Evolutionary conservation across 2,329 filamentous ascomycete species (phyloP).

Genomic region (Pseudogymnoascus sp.): DNA sequence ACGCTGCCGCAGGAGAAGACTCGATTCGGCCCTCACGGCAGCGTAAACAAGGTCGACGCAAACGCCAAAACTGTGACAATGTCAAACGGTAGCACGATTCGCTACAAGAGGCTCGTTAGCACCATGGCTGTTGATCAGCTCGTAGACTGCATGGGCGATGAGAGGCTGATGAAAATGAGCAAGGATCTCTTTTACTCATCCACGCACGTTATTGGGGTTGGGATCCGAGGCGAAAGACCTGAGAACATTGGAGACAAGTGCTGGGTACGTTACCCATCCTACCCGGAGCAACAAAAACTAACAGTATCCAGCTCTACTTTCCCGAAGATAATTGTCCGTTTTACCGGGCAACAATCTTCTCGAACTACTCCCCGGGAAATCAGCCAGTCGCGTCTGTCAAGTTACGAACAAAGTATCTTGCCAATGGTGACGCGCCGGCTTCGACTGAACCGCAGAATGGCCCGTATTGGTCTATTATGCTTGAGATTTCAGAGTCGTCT

Average conservation of each 20-base stretch:
- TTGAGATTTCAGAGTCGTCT: slow-evolving; percentile 91
- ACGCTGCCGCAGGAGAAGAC: slow-evolving; percentile 89
- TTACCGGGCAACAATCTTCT: slow-evolving; percentile 99
- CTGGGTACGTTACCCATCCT: slow-evolving; percentile 55
- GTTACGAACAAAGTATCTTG: slow-evolving; percentile 77
- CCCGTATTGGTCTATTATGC: slow-evolving; percentile 99
- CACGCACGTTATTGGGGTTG: slow-evolving; percentile 94
- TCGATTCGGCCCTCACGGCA: slow-evolving; percentile 74
- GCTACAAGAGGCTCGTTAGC: slow-evolving; percentile 85
- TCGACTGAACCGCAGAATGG: slow-evolving; percentile 69
- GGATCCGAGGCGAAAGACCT: slow-evolving; percentile 81
- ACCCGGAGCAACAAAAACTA: slow-evolving; percentile 18
- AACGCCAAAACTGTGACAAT: slow-evolving; percentile 74
- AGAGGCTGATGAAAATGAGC: slow-evolving; percentile 71
- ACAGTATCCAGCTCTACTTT: slow-evolving; percentile 69
- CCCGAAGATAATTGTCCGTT: slow-evolving; percentile 98
- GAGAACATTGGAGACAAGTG: slow-evolving; percentile 99
- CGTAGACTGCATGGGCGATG: slow-evolving; percentile 76
- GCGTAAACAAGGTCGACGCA: slow-evolving; percentile 80
- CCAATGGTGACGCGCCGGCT: slow-evolving; percentile 71
- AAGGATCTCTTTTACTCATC: slow-evolving; percentile 95
- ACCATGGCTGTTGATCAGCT: slow-evolving; percentile 94
- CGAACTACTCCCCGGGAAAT: slow-evolving; percentile 99
- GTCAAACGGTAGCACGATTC: slow-evolving; percentile 75
- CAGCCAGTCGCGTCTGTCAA: slow-evolving; percentile 76